Evolutionary conservation across 2,329 filamentous ascomycete genomes (phyloP).

Genomic region (Fusarium praegraminearum): DNA sequence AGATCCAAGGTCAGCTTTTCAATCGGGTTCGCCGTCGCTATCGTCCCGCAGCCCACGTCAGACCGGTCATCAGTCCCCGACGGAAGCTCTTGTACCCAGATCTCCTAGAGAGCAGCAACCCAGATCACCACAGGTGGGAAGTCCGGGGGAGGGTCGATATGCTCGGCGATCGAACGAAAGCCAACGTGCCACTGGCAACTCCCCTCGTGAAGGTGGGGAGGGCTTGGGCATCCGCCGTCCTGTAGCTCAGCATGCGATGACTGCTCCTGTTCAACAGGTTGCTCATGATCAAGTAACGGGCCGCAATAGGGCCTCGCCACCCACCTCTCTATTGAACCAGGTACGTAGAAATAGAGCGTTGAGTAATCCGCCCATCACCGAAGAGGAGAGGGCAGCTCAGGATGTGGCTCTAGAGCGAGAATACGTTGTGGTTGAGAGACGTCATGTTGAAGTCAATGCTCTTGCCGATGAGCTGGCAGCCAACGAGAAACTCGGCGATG

Average conservation of each 20-base stretch:
- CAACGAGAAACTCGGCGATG: constrained; percentile 73
- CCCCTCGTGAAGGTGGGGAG: constrained; percentile 61
- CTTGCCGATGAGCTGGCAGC: constrained; percentile 95
- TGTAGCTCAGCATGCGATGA: constrained; percentile 59
- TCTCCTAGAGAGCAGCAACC: constrained; percentile 59
- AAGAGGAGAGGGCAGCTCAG: constrained; percentile 80
- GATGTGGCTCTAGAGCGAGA: constrained; percentile 93
- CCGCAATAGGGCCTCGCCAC: constrained; percentile 46
- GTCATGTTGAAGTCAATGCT: constrained; percentile 95
- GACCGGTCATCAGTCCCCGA: constrained; percentile 53
- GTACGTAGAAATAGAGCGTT: constrained; percentile 48
- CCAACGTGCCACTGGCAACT: constrained; percentile 54
- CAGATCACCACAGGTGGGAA: constrained; percentile 59
- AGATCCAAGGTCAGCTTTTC: constrained; percentile 53
- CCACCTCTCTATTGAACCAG: constrained; percentile 52
- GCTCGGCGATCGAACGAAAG: constrained; percentile 46
- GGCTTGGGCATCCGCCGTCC: constrained; percentile 66
- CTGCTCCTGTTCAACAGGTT: constrained; percentile 60
- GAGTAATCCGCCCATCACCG: constrained; percentile 57
- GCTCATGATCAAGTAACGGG: constrained; percentile 37
- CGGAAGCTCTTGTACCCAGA: constrained; percentile 51
- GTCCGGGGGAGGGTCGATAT: constrained; percentile 55
- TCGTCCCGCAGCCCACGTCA: constrained; percentile 53
- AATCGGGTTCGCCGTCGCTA: constrained; percentile 47
- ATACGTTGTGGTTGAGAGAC: constrained; percentile 96